Conservation (phyloP, 371 early-diverging fungal genomes). For the Batkoa obscura region DNA sequence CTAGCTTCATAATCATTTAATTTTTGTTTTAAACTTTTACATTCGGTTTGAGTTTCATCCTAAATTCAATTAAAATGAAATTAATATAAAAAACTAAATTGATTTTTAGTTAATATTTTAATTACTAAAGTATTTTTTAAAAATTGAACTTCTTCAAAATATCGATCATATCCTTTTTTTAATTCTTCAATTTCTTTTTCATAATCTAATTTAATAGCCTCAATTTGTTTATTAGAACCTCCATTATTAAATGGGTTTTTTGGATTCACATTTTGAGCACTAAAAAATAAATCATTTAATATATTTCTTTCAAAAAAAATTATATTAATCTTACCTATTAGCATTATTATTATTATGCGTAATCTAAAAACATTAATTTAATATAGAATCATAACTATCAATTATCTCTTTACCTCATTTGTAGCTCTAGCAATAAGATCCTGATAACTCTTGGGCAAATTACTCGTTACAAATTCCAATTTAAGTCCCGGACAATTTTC, state of each 20-base stretch:
- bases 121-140: neutral
- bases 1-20: conserved; percentile 47
- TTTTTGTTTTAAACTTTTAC: conserved; percentile 36
- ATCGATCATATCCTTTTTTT: neutral
- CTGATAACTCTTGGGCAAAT: neutral
- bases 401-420: conserved; percentile 2
- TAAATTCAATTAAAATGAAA: conserved; percentile 8
- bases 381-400: neutral
- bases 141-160: neutral
- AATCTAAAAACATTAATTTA: neutral
- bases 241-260: neutral
- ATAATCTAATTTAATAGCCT: neutral
- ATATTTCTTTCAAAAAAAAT: no score
- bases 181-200: neutral
- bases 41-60: conserved; percentile 45
- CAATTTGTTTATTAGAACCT: neutral
- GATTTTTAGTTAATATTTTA: no score
- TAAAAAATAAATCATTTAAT: no score
- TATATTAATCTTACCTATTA: no score
- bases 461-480: neutral
- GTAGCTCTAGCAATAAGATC: neutral
- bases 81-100: neutral
- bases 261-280: no score
- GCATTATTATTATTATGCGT: neutral
- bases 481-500: neutral